Percentiles rank a stretch among this genome's conserved stretches.
These are phyloP conservation scores for Globisporangium alternatum DNA, from an alignment of 352 stramenopile genomes.

Conservation along the genomic window DNA sequence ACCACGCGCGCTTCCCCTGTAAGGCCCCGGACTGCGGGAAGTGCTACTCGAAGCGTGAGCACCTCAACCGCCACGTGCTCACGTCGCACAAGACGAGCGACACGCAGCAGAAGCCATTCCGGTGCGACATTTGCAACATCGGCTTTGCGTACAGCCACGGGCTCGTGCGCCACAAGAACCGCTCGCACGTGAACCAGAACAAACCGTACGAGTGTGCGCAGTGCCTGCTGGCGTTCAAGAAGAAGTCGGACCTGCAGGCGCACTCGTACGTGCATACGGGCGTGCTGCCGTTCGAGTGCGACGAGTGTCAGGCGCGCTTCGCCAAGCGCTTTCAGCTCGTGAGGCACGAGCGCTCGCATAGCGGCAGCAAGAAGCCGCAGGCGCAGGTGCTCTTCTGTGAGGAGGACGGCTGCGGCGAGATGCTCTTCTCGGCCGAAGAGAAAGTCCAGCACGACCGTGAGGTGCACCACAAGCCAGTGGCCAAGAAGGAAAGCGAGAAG, in stretches of 20 bases:
- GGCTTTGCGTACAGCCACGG: slow-evolving; percentile 73
- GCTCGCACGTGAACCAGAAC: slow-evolving; percentile 49
- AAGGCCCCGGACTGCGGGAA: slow-evolving; percentile 37
- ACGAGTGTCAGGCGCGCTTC: slow-evolving; percentile 55
- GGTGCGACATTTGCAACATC: slow-evolving; percentile 51
- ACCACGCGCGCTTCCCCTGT: slow-evolving; percentile 39
- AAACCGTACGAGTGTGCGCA: slow-evolving; percentile 53
- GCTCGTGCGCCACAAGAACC: slow-evolving; percentile 46
- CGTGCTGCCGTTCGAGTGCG: slow-evolving; percentile 67
- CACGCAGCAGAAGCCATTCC: slow-evolving; percentile 43
- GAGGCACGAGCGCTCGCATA: slow-evolving; percentile 46
- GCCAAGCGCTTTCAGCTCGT: slow-evolving; percentile 58
- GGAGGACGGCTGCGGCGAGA: slow-evolving; percentile 38
- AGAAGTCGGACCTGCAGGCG: slow-evolving; percentile 74
- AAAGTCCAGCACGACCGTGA: slow-evolving; percentile 38
- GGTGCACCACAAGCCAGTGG: slow-evolving; percentile 19
- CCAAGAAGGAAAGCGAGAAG: neutral
- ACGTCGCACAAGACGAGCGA: slow-evolving; percentile 34
- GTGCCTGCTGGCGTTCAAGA: slow-evolving; percentile 74
- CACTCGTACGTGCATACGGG: slow-evolving; percentile 79
- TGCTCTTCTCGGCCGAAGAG: slow-evolving; percentile 51
- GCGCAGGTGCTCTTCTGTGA: slow-evolving; percentile 52
- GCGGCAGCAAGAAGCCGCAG: slow-evolving; percentile 22
- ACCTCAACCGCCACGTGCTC: slow-evolving; percentile 51
- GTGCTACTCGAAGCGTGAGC: slow-evolving; percentile 62